A percentile compares a stretch with the other conserved stretches of the same genome.
These are phyloP conservation scores for Polygonum maritimum DNA, from an alignment of 148 eudicot genomes.

Conservation along the genomic window DNA sequence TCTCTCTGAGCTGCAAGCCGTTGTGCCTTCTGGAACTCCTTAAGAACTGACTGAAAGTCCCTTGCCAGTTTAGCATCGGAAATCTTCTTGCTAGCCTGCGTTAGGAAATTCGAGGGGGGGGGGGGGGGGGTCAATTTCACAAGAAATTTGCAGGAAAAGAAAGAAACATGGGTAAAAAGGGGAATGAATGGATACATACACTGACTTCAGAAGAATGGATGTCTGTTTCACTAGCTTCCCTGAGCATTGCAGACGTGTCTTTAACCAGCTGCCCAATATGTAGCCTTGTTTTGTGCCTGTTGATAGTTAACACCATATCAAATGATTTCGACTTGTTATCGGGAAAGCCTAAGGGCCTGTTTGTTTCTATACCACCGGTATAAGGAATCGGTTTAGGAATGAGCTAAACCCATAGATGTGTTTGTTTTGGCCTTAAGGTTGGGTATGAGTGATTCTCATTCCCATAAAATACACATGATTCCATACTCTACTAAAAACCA, in stretches of 20 bases:
- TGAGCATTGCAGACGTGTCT: slow-evolving; percentile 43
- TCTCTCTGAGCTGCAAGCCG: slow-evolving; percentile 49
- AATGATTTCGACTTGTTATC: not conserved
- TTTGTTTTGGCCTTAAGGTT: too few relatives aligned
- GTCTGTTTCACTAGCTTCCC: slow-evolving; percentile 40
- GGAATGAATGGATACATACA: slow-evolving; percentile 19
- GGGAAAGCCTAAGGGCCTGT: not conserved
- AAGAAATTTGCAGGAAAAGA: not conserved
- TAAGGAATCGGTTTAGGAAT: too few relatives aligned
- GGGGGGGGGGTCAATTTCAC: not conserved
- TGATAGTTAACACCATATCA: not conserved
- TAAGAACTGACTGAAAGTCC: slow-evolving; percentile 43
- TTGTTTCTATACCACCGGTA: too few relatives aligned
- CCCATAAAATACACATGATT: too few relatives aligned
- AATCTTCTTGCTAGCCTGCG: slow-evolving; percentile 45
- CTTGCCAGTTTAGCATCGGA: slow-evolving; percentile 47
- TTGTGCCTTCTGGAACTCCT: slow-evolving; percentile 53
- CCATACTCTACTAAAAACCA: too few relatives aligned
- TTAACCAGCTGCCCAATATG: slow-evolving; percentile 42
- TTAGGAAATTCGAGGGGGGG: not conserved
- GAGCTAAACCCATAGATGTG: too few relatives aligned
- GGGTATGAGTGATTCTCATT: too few relatives aligned
- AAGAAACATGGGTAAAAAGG: not conserved
- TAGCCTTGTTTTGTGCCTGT: slow-evolving; percentile 33
- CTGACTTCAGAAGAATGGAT: slow-evolving; percentile 24